Evolutionary conservation across 2,329 filamentous ascomycete species (phyloP).

Genomic region (Talaromyces sp.): DNA sequence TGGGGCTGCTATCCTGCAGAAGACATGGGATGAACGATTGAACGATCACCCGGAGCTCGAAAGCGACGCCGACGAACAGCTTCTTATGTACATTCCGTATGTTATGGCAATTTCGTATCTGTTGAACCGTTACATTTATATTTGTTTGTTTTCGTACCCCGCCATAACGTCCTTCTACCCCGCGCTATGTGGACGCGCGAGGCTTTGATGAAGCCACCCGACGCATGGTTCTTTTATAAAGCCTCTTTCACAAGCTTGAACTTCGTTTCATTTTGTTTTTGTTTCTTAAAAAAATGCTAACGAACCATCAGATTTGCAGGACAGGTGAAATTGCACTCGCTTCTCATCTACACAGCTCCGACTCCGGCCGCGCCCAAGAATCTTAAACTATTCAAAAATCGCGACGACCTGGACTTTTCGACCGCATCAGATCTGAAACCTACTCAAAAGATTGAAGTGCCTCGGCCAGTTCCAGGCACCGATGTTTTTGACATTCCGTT

Average conservation of each 20-base stretch:
- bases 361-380: constrained; percentile 69
- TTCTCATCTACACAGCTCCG: constrained; percentile 75
- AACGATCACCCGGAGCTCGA: constrained; percentile 65
- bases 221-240: neutral
- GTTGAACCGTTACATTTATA: neutral
- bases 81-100: constrained; percentile 87
- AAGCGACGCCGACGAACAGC: constrained; percentile 85
- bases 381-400: constrained; percentile 82
- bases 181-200: neutral
- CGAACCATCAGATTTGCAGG: constrained; percentile 67
- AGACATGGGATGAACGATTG: constrained; percentile 83
- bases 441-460: constrained; percentile 70
- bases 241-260: no score
- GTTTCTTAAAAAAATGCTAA: neutral
- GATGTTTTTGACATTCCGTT: constrained; percentile 82
- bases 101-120: constrained; percentile 29
- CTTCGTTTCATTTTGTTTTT: no score
- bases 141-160: neutral
- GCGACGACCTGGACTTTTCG: constrained; percentile 77
- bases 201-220: no score
- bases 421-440: constrained; percentile 63
- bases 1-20: constrained; percentile 72
- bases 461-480: constrained; percentile 55
- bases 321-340: constrained; percentile 85
- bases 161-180: constrained; percentile 3